Percentiles rank a stretch among this genome's conserved stretches.
phyloP scores from a whole-genome alignment of 768 basidiomycete genomes.

The Leccinellum luteum region DNA sequence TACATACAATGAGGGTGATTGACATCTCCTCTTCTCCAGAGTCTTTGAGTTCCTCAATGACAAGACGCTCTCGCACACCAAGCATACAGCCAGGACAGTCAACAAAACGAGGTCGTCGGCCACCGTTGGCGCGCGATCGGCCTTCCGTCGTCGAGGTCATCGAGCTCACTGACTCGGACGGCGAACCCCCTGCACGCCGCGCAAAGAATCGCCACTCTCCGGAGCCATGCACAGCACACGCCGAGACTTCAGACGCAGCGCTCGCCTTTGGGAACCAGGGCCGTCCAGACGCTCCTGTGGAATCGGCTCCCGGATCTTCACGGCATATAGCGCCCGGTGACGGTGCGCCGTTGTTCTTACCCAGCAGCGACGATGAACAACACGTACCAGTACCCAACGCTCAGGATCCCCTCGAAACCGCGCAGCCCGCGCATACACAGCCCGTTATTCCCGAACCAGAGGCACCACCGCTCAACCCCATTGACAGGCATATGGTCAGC shows the following conservation, averaged over 20 bases:
- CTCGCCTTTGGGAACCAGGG: conserved; percentile 11
- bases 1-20: conserved; percentile 3
- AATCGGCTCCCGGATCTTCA: conserved; percentile 11
- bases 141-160: conserved; percentile 35
- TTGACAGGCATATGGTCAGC: conserved; percentile 40
- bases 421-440: not conserved
- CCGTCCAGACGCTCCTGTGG: conserved; percentile 7
- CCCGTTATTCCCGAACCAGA: not conserved
- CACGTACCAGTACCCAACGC: not conserved
- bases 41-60: conserved; percentile 8
- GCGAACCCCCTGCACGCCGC: conserved; percentile 25
- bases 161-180: conserved; percentile 53
- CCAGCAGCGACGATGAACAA: conserved; percentile 36
- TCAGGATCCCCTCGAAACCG: not conserved
- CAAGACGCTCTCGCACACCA: conserved; percentile 16
- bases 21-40: conserved; percentile 29
- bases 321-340: conserved; percentile 3
- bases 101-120: conserved; percentile 11
- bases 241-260: not conserved
- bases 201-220: not conserved
- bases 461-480: conserved; percentile 15
- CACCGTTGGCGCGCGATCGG: not conserved
- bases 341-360: conserved; percentile 35
- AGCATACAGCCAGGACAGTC: conserved; percentile 21
- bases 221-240: conserved; percentile 7